Conservation (phyloP, 2,329 filamentous ascomycete genomes). For the Tolypocladium nubicola region DNA sequence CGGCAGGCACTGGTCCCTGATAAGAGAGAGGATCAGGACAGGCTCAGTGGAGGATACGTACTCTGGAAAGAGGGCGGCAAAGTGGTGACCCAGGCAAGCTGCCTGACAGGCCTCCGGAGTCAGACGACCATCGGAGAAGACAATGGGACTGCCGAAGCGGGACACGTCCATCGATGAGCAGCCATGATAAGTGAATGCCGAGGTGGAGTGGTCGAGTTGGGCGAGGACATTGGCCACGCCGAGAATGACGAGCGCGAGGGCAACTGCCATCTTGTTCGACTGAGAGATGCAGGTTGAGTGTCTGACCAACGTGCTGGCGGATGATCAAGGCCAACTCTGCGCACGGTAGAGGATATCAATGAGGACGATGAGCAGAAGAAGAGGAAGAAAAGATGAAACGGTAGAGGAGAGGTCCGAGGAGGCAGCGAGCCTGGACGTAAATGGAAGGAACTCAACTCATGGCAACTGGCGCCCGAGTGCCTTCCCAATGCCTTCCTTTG, state of each 20-base stretch:
- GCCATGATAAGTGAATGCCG: conserved; percentile 14
- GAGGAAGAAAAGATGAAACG: neutral
- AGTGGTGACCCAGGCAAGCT: conserved; percentile 15
- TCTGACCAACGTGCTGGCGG: neutral
- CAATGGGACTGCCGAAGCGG: conserved; percentile 13
- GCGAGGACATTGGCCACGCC: conserved; percentile 11
- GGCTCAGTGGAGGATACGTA: conserved; percentile 5
- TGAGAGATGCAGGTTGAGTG: conserved; percentile 2
- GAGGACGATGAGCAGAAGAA: neutral
- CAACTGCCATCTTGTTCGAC: conserved; percentile 10
- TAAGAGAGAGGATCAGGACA: conserved; percentile 1
- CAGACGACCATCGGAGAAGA: conserved; percentile 10
- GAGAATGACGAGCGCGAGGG: conserved; percentile 11
- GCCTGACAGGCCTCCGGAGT: conserved; percentile 16
- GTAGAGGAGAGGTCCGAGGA: neutral
- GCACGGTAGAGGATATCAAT: neutral
- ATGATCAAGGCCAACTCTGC: neutral
- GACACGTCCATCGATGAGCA: conserved; percentile 16
- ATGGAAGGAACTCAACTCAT: neutral
- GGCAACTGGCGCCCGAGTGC: no score
- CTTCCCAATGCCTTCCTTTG: neutral
- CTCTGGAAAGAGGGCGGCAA: conserved; percentile 21
- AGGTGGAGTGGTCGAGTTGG: conserved; percentile 9
- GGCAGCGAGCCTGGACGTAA: neutral
- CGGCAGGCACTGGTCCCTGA: conserved; percentile 17